A percentile compares a stretch with the other conserved stretches of the same genome.
Evolutionary conservation across 1,284 basidiomycete species (phyloP).

Genomic region (Porodaedalea pini): DNA sequence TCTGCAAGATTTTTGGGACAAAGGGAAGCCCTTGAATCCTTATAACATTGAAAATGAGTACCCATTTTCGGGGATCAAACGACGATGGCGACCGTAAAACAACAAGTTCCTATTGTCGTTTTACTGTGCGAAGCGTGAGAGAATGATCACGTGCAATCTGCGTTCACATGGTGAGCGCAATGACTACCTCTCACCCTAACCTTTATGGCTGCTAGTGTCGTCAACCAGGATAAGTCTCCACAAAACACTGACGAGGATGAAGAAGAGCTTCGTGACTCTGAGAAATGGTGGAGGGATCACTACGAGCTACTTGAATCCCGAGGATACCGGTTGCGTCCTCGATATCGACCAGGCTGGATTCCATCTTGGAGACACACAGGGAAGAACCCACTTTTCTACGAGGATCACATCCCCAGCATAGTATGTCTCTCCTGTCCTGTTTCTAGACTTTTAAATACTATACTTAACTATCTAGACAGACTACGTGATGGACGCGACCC

Average conservation of each 20-base stretch:
- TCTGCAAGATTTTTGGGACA: too few relatives aligned
- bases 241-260: not conserved
- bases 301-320: not conserved
- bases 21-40: too few relatives aligned
- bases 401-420: slow-evolving; percentile 16
- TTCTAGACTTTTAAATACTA: not conserved
- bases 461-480: not conserved
- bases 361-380: slow-evolving; percentile 24
- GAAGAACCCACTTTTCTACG: slow-evolving; percentile 17
- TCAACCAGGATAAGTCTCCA: too few relatives aligned
- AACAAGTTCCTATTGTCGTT: too few relatives aligned
- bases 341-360: slow-evolving; percentile 18
- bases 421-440: not conserved
- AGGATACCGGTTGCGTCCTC: slow-evolving; percentile 1
- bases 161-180: too few relatives aligned
- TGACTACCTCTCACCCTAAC: too few relatives aligned
- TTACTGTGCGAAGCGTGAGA: too few relatives aligned
- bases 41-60: too few relatives aligned
- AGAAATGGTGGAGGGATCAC: slow-evolving; percentile 4
- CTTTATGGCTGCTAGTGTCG: too few relatives aligned
- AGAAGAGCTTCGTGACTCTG: not conserved
- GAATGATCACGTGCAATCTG: too few relatives aligned
- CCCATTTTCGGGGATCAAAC: too few relatives aligned
- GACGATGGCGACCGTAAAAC: too few relatives aligned
- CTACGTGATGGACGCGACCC: not conserved